Conservation (phyloP, 2,329 filamentous ascomycete species). For the Cylindrodendrum hubeiense region DNA sequence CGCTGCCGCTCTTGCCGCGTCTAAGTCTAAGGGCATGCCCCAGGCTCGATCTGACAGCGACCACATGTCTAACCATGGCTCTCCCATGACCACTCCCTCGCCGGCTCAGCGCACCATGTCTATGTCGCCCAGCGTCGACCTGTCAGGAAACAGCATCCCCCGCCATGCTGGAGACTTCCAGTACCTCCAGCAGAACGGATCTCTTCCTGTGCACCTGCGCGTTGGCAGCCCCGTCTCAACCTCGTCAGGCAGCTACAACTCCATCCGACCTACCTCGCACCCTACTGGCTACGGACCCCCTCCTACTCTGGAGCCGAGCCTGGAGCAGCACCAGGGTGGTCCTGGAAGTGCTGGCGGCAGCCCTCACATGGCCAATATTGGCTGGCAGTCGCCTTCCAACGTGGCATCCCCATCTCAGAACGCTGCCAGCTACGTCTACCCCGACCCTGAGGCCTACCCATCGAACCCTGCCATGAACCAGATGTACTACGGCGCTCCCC, state of each 20-base stretch:
- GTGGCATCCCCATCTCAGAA: slow-evolving; percentile 77
- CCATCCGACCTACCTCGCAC: slow-evolving; percentile 83
- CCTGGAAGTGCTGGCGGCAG: slow-evolving; percentile 81
- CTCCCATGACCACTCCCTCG: slow-evolving; percentile 84
- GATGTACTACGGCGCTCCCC: slow-evolving; percentile 79
- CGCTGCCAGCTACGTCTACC: slow-evolving; percentile 79
- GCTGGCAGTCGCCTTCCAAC: slow-evolving; percentile 89
- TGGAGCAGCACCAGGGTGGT: slow-evolving; percentile 79
- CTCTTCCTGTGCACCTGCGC: slow-evolving; percentile 86
- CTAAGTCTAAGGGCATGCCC: slow-evolving; percentile 54
- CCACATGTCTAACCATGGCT: slow-evolving; percentile 77
- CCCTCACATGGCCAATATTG: slow-evolving; percentile 84
- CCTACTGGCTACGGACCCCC: slow-evolving; percentile 86
- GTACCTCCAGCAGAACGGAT: slow-evolving; percentile 80
- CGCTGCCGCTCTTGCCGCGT: slow-evolving; percentile 81
- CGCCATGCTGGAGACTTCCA: slow-evolving; percentile 74
- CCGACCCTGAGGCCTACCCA: slow-evolving; percentile 82
- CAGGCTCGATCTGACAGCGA: slow-evolving; percentile 77
- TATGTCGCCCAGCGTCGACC: slow-evolving; percentile 82
- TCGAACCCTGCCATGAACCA: slow-evolving; percentile 71
- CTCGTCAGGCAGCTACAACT: slow-evolving; percentile 67
- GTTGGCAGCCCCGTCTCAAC: slow-evolving; percentile 79
- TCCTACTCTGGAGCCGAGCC: slow-evolving; percentile 85
- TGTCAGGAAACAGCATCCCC: slow-evolving; percentile 77
- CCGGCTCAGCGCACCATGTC: slow-evolving; percentile 84